phyloP scores from a whole-genome alignment of 2,329 filamentous ascomycete genomes.

The Penicillium janthinellum region DNA sequence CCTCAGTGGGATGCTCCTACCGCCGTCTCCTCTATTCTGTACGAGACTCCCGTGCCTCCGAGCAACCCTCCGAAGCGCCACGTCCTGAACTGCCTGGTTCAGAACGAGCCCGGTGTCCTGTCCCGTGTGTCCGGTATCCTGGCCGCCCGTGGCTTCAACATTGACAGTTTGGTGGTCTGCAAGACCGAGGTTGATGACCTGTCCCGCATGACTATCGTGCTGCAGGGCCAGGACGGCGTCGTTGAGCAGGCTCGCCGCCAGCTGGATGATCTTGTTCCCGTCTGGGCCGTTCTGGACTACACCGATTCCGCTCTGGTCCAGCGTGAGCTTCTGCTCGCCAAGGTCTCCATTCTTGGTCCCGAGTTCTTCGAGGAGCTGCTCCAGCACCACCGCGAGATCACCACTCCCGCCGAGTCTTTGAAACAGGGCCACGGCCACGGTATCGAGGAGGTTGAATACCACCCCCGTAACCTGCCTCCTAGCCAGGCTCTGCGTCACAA shows the following conservation, averaged over 20 bases:
- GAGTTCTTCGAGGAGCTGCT: constrained; percentile 98
- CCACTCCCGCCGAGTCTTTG: constrained; percentile 49
- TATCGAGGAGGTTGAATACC: constrained; percentile 65
- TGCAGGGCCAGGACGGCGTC: constrained; percentile 93
- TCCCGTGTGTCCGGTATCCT: constrained; percentile 96
- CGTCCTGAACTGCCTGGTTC: constrained; percentile 95
- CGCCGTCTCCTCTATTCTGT: constrained; percentile 96
- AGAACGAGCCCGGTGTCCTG: constrained; percentile 97
- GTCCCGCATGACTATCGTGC: constrained; percentile 97
- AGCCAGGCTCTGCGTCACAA: constrained; percentile 93
- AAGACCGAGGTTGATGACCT: constrained; percentile 96
- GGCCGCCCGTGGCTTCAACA: constrained; percentile 96
- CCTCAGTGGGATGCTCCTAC: constrained; percentile 86
- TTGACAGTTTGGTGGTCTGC: constrained; percentile 96
- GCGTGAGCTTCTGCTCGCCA: constrained; percentile 90
- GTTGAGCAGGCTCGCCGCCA: constrained; percentile 96
- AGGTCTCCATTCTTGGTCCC: constrained; percentile 93
- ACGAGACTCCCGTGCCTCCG: constrained; percentile 90
- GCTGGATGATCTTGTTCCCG: constrained; percentile 92
- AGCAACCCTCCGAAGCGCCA: constrained; percentile 86
- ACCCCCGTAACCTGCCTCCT: constrained; percentile 80
- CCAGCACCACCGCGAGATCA: constrained; percentile 92
- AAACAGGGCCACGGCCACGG: constrained; percentile 26
- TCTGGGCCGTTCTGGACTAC: constrained; percentile 98
- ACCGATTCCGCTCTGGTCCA: constrained; percentile 90